Conservation (phyloP, 306 rosid genomes). For the Rubus idaeus region DNA sequence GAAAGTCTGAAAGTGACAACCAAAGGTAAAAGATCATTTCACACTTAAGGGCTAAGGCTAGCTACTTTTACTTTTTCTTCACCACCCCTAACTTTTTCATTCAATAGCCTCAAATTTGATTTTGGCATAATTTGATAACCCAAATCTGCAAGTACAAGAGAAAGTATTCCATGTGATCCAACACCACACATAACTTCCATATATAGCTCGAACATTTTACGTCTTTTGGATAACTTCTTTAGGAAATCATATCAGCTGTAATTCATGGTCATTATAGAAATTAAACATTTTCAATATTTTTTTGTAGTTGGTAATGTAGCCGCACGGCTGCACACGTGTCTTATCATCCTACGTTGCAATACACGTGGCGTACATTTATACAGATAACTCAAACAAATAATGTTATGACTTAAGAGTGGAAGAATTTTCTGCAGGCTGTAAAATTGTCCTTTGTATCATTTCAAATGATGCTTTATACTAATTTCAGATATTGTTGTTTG, state of each 20-base stretch:
- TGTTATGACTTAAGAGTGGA: neutral
- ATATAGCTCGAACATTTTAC: neutral
- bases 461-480: no score
- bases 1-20: neutral
- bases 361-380: neutral
- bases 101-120: constrained; percentile 1
- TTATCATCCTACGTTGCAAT: neutral
- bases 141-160: constrained; percentile 4
- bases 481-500: constrained; percentile 11
- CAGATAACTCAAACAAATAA: neutral
- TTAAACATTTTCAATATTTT: neutral
- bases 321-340: neutral
- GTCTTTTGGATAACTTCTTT: neutral
- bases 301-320: neutral
- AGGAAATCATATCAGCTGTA: neutral
- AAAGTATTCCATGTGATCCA: constrained; percentile 20
- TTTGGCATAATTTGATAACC: neutral
- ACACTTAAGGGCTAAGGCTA: neutral
- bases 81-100: constrained; percentile 4
- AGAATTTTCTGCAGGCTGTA: neutral
- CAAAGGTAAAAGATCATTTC: neutral
- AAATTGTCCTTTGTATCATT: neutral
- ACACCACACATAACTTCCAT: constrained; percentile 1
- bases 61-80: neutral
- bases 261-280: neutral